These are phyloP conservation scores for Dimocarpus longan DNA, from an alignment of 345 rosid genomes.

Conservation along the genomic window DNA sequence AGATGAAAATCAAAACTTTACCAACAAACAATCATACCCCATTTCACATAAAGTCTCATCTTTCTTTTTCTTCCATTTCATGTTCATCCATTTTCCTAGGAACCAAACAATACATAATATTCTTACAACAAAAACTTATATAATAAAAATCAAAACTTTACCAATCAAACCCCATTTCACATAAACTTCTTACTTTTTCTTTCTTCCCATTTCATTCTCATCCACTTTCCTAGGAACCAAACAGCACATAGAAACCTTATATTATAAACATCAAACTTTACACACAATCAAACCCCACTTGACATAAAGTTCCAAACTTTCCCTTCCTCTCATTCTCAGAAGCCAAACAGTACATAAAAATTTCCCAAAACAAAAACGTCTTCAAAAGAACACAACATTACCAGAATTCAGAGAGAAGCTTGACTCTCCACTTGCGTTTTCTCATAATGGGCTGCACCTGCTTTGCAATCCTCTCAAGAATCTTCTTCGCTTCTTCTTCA, in stretches of 20 bases:
- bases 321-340: background rate
- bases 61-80: background rate
- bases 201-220: background rate
- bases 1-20: background rate
- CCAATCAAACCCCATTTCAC: background rate
- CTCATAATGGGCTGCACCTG: constrained; percentile 68
- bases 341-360: background rate
- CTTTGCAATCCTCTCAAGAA: constrained; percentile 63
- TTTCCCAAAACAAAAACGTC: background rate
- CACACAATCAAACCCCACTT: background rate
- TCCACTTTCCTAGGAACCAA: background rate
- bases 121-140: too few relatives aligned
- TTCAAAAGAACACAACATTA: constrained; percentile 4
- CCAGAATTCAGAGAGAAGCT: constrained; percentile 54
- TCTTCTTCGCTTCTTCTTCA: constrained; percentile 67
- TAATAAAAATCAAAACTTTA: background rate
- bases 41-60: background rate
- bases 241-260: background rate
- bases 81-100: background rate
- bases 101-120: background rate
- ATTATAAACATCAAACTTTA: too few relatives aligned
- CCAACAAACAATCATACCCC: background rate
- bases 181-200: background rate
- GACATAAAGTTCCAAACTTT: background rate
- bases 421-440: constrained; percentile 57